Evolutionary conservation across 1,284 basidiomycete genomes (phyloP).

Genomic region (Puccinia hordei): DNA sequence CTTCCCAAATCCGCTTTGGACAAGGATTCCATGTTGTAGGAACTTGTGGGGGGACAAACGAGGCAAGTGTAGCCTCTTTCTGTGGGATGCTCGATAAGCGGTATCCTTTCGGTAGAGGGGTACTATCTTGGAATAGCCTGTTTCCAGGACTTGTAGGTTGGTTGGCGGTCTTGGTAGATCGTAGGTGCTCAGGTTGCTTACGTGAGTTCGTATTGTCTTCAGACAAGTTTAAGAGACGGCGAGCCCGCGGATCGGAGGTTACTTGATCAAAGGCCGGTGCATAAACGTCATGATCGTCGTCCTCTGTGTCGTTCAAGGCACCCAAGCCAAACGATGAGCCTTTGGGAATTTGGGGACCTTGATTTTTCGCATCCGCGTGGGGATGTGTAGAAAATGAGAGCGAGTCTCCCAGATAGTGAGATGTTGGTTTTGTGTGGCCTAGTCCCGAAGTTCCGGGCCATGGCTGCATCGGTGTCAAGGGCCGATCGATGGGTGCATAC

Average conservation of each 20-base stretch:
- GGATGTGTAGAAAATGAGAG: not conserved
- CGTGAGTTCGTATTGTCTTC: conserved; percentile 16
- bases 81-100: conserved; percentile 7
- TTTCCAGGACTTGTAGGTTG: conserved; percentile 53
- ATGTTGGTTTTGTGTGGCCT: conserved; percentile 65
- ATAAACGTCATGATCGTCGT: conserved; percentile 50
- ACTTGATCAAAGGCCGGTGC: conserved; percentile 27
- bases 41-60: conserved; percentile 74
- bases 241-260: conserved; percentile 41
- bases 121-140: conserved; percentile 58
- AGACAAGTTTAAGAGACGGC: conserved; percentile 28
- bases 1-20: conserved; percentile 75
- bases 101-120: conserved; percentile 39
- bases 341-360: conserved; percentile 39
- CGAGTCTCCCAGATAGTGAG: not conserved
- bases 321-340: conserved; percentile 48
- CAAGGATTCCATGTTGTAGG: conserved; percentile 82
- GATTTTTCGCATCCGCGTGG: not conserved
- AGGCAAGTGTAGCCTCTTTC: conserved; percentile 57
- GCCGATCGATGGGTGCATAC: conserved; percentile 79
- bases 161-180: conserved; percentile 26
- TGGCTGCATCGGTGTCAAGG: conserved; percentile 67
- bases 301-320: conserved; percentile 47
- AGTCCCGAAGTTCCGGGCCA: conserved; percentile 79
- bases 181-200: not conserved